Base-by-base conservation (phyloP, 2,329 filamentous ascomycete genomes). In the Teratosphaeria epicoccoides region DNA sequence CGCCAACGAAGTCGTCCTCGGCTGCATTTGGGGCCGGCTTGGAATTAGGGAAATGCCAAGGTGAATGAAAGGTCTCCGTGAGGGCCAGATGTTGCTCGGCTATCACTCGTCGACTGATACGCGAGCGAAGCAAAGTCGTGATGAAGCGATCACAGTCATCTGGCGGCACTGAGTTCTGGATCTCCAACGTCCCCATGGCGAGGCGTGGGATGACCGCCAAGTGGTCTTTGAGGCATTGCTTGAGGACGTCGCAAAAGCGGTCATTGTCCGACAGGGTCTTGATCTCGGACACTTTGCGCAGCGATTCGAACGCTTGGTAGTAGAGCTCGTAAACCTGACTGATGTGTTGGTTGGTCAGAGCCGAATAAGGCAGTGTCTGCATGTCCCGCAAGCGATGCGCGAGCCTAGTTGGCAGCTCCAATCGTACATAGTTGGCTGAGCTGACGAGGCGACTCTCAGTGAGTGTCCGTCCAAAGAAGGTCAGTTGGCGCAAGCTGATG, bases 401-500 rank as follows among this genome's bases (percentile, higher is more conserved):
- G 59, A 97, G 81, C 60, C 87, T 80, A 6, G 87, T 93, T 6
- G 91, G 91, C 49, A 98, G 80, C 73, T 98, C 93, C 4, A 89
- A 89, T 52, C 93, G 86, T 49, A 97, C 90, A 75, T 98, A 98
- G 71, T 98, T 98, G 55, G 93, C 93, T 43, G 90, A 96, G 71
- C 87, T 90, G 60, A 98, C 81, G 55, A 98, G 78, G 52, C 94
- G 84, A 49, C 83, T 78, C 71, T 97, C 90, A 46, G 90, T 96
- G 66, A 98, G 73, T 22, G 90, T 94, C 46, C 93, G 85, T 25
- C 93, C 93, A 70, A 97, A 98, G 63, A 97, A 94, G 73, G 95
- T 97, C 63, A 98, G 80, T 71, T 97, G 93, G 53, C 93, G 86
- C 62, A 98, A 74, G 72, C 88, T 95, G 66, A 98, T 96, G n/a